Conservation (phyloP, 2,329 filamentous ascomycete genomes). For the Aspergillus thermomutatus region DNA sequence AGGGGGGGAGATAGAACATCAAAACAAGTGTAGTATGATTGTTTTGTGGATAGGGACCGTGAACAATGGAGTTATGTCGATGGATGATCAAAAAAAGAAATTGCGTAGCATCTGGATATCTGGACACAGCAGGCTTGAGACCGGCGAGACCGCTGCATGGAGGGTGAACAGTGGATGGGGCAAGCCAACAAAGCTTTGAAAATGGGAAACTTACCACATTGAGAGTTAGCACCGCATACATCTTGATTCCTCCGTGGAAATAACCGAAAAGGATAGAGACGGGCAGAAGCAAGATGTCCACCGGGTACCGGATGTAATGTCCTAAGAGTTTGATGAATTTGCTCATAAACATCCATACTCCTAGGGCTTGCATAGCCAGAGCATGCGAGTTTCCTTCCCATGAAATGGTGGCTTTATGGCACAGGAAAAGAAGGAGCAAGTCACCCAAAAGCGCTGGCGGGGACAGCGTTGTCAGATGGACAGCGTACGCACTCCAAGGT, state of each 20-base stretch:
- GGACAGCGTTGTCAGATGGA: constrained; percentile 88
- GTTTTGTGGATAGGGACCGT: neutral
- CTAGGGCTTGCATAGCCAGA: constrained; percentile 59
- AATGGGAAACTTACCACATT: constrained; percentile 64
- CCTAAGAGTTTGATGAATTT: constrained; percentile 90
- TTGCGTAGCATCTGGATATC: neutral
- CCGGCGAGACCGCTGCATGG: neutral
- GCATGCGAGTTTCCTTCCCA: constrained; percentile 56
- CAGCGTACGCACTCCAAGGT: constrained; percentile 88
- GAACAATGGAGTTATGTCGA: neutral
- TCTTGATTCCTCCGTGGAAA: constrained; percentile 87
- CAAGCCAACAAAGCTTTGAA: neutral
- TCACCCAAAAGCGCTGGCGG: constrained; percentile 81
- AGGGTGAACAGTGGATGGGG: neutral
- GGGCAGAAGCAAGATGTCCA: constrained; percentile 74
- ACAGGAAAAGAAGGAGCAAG: constrained; percentile 65
- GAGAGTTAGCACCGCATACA: constrained; percentile 79
- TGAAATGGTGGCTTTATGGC: constrained; percentile 64
- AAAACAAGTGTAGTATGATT: neutral
- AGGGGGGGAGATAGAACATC: neutral
- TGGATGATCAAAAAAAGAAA: neutral
- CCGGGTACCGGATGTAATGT: constrained; percentile 79
- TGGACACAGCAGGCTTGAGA: constrained; percentile 1
- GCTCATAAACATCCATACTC: constrained; percentile 77
- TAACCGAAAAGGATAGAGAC: constrained; percentile 90